Evolutionary conservation across 768 basidiomycete species (phyloP), one percentile per base, ranked within the genome.

Genomic region (Leucocoprinus sp.): DNA sequence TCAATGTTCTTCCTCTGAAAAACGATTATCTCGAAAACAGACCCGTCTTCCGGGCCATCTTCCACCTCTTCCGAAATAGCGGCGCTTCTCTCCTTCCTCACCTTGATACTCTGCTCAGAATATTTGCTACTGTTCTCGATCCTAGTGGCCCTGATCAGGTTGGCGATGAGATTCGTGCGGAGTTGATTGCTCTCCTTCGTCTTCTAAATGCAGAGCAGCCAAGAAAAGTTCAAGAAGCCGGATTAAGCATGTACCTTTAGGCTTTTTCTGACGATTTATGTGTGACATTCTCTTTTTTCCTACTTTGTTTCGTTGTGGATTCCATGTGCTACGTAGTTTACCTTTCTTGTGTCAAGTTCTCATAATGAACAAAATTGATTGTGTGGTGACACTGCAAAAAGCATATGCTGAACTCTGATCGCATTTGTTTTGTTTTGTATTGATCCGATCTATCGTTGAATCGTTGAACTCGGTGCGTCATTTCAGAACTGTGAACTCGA

Each of bases 21-120:
- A 80, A 88, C 60, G 96, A 99, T 64, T 76, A 70, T 54, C 76
- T 92, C 50, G 96, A 98, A 67, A 95, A 96, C 65, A 73, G 80
- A 28, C 82, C 92, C 1, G 80, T 92, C 34, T 95, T 95, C 76
- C 78, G 81, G 22, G 84, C 88, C 5, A 71, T 99, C 55, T 89
- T 97, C 80, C 73, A 82, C 52, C 72, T 98, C 38, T 91, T 93
- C 78, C 76, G 77, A 51, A 76, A 71, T n/a, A 76, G 83, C 57
- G 79, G 86, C 11, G 71, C 77, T 37, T 67, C 75, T 1, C 73
- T 97, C 27, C 71, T 77, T 31, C 79, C 83, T 2, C 77, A 82
- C 68, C 72, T 97, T 57, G 89, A 95, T 57, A 72, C 72, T 42
- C 67, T 99, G 18, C 72, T 98, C 26, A 65, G 68, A 9, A 81